Percentiles rank a stretch among this genome's conserved stretches.
Conservation (phyloP, 2,329 filamentous ascomycete species). For the Helicocarpus griseus region DNA sequence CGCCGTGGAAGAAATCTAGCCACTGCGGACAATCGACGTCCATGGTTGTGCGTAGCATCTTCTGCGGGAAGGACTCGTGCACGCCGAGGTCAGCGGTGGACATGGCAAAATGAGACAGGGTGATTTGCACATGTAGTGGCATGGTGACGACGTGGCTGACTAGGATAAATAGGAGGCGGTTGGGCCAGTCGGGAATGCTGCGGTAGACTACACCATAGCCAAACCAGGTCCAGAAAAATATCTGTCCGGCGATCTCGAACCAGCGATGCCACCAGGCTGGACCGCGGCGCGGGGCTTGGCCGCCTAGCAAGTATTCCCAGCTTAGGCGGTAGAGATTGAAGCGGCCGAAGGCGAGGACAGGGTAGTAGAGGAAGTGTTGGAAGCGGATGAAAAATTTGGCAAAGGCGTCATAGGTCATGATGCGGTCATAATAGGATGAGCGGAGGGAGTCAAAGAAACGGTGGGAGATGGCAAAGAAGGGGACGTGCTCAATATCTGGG, state of each 20-base stretch:
- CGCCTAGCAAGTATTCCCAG: slow-evolving; percentile 64
- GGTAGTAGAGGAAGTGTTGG: slow-evolving; percentile 76
- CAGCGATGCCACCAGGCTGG: slow-evolving; percentile 75
- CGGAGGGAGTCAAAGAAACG: slow-evolving; percentile 63
- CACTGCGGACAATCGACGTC: slow-evolving; percentile 80
- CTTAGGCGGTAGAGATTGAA: slow-evolving; percentile 82
- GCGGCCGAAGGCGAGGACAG: slow-evolving; percentile 67
- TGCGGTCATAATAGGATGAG: slow-evolving; percentile 73
- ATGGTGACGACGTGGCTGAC: slow-evolving; percentile 72
- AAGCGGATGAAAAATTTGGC: slow-evolving; percentile 61
- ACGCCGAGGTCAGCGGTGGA: slow-evolving; percentile 77
- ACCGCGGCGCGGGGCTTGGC: slow-evolving; percentile 62
- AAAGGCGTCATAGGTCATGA: slow-evolving; percentile 68
- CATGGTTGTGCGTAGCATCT: slow-evolving; percentile 89
- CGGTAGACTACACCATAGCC: slow-evolving; percentile 73
- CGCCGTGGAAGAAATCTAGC: slow-evolving; percentile 84
- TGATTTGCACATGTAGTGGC: slow-evolving; percentile 81
- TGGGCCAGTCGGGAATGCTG: slow-evolving; percentile 57
- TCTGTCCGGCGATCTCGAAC: slow-evolving; percentile 65
- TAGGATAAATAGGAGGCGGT: slow-evolving; percentile 64
- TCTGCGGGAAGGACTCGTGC: slow-evolving; percentile 78
- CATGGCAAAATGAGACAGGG: slow-evolving; percentile 88
- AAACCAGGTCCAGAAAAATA: slow-evolving; percentile 80
- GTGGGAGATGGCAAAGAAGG: slow-evolving; percentile 79
- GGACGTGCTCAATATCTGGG: slow-evolving; percentile 86